Base-by-base conservation (phyloP, 495 filamentous ascomycete genomes). In the Penicillium maclennaniae region DNA sequence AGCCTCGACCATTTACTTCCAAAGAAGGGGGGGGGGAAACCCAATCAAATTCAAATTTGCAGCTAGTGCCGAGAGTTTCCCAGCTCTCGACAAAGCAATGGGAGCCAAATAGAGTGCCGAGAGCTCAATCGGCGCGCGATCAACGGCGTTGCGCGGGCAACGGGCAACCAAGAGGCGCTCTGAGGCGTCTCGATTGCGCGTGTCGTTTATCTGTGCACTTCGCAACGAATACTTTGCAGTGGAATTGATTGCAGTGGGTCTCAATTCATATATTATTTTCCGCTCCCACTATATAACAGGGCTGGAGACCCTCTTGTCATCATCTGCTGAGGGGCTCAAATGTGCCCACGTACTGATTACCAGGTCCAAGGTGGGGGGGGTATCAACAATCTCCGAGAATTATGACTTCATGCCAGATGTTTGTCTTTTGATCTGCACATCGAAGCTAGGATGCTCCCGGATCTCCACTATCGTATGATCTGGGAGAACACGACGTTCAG, bases 81-180 rank as follows among this genome's bases (percentile, higher is more conserved):
- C 6, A 23, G 25, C 49, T 23, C 51, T 48, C 58, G 51, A 56
- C 46, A 56, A 53, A 53, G 49, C 56, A 59, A 47, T 19, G 19
- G 54, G 20, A 58, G 40, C 27, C 27, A 50, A 62, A 62, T 54
- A 42, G 43, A 60, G 37, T 60, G 52, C 51, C 56, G 45, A 45
- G 49, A 51, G 43, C 14, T 37, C 42, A 43, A 59, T 59, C 28
- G 43, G 40, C 52, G 19, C 42, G 42, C 26, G 44, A 55, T 59
- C 56, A 55, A 48, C 49, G 43, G 23, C 19, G 55, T 58, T 53
- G 49, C 55, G 38, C 23, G 38, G 55, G 55, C 55, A 58, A 58
- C 55, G 47, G 14, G 25, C 15, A 20, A 17, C 12, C 20, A 28
- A 25, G 43, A 19, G 43, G 23, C 43, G 47, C 23, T 48, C 17